These are phyloP conservation scores for Colletotrichum plurivorum DNA, from an alignment of 2,329 filamentous ascomycete species.

Conservation along the genomic window DNA sequence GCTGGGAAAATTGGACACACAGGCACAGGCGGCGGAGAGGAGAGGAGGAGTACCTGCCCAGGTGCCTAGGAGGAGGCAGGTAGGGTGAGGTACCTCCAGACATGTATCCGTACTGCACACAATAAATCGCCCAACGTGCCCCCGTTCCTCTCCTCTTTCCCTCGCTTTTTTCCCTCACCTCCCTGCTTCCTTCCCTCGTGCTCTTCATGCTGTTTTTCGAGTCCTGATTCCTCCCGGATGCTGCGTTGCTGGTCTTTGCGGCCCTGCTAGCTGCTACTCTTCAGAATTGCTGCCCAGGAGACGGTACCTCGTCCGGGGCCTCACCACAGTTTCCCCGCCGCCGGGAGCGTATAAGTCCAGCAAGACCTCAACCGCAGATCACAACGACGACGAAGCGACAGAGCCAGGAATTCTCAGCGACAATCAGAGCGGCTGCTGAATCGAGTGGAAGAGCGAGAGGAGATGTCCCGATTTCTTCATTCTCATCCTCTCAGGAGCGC, in stretches of 20 bases:
- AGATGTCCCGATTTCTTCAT: background rate
- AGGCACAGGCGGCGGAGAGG: slow-evolving; percentile 3
- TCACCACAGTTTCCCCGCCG: slow-evolving; percentile 24
- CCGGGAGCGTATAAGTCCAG: slow-evolving; percentile 26
- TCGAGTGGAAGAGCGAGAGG: background rate
- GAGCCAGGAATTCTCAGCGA: no score
- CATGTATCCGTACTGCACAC: slow-evolving; percentile 34
- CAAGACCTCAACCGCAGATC: slow-evolving; percentile 4
- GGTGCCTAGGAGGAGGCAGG: background rate
- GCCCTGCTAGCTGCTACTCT: background rate
- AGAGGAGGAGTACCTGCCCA: background rate
- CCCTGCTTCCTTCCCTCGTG: slow-evolving; percentile 27
- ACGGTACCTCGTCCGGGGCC: slow-evolving; percentile 16
- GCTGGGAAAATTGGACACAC: slow-evolving; percentile 8
- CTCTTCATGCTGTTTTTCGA: slow-evolving; percentile 21
- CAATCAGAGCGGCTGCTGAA: background rate
- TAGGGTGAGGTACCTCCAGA: slow-evolving; percentile 27
- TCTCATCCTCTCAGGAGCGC: background rate
- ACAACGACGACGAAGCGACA: background rate
- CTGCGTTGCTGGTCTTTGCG: slow-evolving; percentile 12
- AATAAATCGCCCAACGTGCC: slow-evolving; percentile 40
- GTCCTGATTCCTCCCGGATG: background rate
- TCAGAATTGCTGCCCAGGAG: slow-evolving; percentile 15
- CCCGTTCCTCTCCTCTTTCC: slow-evolving; percentile 33
- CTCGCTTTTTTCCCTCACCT: slow-evolving; percentile 28